Evolutionary conservation across 2,329 filamentous ascomycete species (phyloP), one percentile per base, ranked within the genome.

Genomic region (Calonectria naviculata): DNA sequence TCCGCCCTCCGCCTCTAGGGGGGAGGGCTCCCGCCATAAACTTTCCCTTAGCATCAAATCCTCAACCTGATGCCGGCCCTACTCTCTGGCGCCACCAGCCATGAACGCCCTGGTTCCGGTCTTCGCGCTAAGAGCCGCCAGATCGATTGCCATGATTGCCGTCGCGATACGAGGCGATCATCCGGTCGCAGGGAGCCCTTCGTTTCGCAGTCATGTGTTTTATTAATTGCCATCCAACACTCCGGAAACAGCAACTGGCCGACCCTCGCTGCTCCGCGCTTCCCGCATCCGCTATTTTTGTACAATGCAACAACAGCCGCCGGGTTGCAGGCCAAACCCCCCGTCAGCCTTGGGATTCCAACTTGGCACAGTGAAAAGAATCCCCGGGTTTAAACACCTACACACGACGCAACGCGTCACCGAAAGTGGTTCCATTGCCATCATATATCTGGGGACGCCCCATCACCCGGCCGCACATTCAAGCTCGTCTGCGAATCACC

Each of bases 371-470:
- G 42, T n/a, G 41, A 52, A 52, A 26, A 36, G 29, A 31, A 42
- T 31, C 49, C 31, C 52, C 52, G 15, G 31, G 12, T 56, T 41
- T 12, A 36, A 58, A 19, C 52, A 26, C 31, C 21, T 24, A 21
- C 4, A 29, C 46, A 19, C 15, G 7, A 38, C 31, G 34, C 3
- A 58, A 58, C 52, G 52, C 52, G 52, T 58, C 52, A 58, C 52
- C 31, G 31, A 38, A 58, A 38, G 52, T 38, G 31, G 52, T 38
- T 56, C 15, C 52, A 38, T 36, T 24, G 31, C 52, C 52, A 58
- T 38, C 4, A 58, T 58, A 58, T 58, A 58, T 58, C 52, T 58
- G 52, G 52, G 52, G 52, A 38, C 52, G 52, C 52, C 52, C 52
- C 52, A 36, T 58, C 13, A 3, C 5, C 52, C 12, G 12, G 13